Base-by-base conservation (phyloP, 352 stramenopile genomes). In the Phytophthora ramorum region DNA sequence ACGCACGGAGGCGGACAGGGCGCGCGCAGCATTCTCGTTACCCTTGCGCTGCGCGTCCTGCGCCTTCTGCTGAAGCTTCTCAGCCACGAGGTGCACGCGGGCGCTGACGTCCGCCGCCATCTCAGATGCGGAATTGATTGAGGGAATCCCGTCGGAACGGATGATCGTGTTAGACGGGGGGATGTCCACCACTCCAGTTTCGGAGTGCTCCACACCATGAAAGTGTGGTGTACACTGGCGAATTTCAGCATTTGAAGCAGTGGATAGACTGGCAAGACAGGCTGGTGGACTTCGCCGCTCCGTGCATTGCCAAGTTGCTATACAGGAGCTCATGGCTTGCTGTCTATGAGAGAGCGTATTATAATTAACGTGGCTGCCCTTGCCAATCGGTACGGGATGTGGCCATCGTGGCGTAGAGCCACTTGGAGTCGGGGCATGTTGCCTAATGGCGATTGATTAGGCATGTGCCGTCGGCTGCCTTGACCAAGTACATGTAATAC, bases 31-130 rank as follows among this genome's bases (percentile, higher is more conserved):
- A 28, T 24, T 58, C 0, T 73, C 71, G 54, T 91, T 91, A 34
- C 85, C 85, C 45, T 81, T 84, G 26, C 67, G 72, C 65, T 87
- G 77, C 41, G 85, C 82, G 40, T 93, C 83, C 50, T 84, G 74
- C 46, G 81, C 79, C 63, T 88, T 89, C 28, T 85, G 76, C 72
- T 79, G 63, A 54, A 93, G 69, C 72, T 92, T 93, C 59, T 93
- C 80, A 19, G 85, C 85, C 63, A 93, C 85, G 45, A 90, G 69
- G 43, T 85, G 74, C 74, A 93, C 81, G 45, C 83, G 81, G 49
- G 81, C 72, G 41, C 77, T 81, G 30, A 89, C 78, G 63, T 81
- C 78, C 19, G 84, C 82, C 16, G 81, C 81, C 68, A 83, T 79
- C n/a, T 44, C 10, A 2, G 14, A 40, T 40, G 4, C 34, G 10